These are phyloP conservation scores for Sphaerobolus stellatus DNA, from an alignment of 1,284 basidiomycete genomes.

Conservation along the genomic window DNA sequence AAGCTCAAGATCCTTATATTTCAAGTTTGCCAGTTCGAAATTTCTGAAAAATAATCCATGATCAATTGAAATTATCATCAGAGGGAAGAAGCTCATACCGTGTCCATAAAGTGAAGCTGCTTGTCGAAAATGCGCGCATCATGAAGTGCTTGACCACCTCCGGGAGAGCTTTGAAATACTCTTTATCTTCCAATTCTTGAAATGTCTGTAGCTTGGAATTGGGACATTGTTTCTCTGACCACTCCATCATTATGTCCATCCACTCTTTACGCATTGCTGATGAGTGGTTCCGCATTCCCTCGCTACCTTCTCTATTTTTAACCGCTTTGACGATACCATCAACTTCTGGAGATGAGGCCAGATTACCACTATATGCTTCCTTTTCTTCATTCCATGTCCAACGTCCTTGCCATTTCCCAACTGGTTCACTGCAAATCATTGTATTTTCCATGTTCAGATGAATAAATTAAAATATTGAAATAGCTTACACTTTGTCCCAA, in stretches of 20 bases:
- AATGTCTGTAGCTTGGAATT: no score
- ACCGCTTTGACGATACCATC: conserved; percentile 22
- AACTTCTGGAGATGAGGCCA: conserved; percentile 22
- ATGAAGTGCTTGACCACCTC: neutral
- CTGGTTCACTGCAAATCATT: conserved; percentile 17
- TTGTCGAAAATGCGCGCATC: neutral
- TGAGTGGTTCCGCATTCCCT: conserved; percentile 29
- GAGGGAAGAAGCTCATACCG: no score
- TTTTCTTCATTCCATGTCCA: conserved; percentile 24
- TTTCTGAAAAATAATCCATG: no score
- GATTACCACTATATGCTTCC: conserved; percentile 24
- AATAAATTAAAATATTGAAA: neutral
- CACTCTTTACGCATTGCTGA: conserved; percentile 32
- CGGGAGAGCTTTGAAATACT: no score
- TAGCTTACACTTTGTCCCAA: conserved; percentile 30
- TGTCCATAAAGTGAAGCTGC: conserved; percentile 19
- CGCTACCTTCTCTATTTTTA: conserved; percentile 18
- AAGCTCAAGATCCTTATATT: no score
- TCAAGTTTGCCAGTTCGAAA: no score
- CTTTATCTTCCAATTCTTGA: no score
- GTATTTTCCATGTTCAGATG: neutral
- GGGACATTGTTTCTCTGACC: conserved; percentile 26
- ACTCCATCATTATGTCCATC: conserved; percentile 25
- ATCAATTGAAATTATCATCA: no score
- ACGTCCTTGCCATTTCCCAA: conserved; percentile 21